Percentiles rank a stretch among this genome's conserved stretches.
phyloP scores from a whole-genome alignment of 2,329 filamentous ascomycete species.

The Dactylella cylindrospora region DNA sequence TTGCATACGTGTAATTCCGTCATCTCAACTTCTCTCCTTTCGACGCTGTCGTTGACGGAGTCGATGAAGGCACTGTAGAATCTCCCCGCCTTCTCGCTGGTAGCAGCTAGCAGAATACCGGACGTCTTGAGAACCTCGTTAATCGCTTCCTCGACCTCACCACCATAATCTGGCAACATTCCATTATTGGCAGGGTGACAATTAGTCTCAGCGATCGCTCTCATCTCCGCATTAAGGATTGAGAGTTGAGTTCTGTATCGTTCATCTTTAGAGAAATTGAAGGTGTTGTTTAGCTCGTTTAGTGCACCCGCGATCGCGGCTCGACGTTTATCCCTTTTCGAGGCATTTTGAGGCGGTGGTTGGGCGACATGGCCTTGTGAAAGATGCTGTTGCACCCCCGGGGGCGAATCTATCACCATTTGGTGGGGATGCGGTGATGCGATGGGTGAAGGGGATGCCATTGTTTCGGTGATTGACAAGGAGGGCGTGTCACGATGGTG shows the following conservation, averaged over 20 bases:
- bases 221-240: slow-evolving; percentile 41
- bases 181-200: slow-evolving; percentile 39
- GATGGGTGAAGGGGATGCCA: slow-evolving; percentile 39
- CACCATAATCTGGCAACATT: slow-evolving; percentile 41
- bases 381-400: slow-evolving; percentile 29
- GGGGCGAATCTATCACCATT: slow-evolving; percentile 41
- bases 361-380: slow-evolving; percentile 19
- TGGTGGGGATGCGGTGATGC: slow-evolving; percentile 37
- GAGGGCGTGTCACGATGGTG: neutral
- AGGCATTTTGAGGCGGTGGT: slow-evolving; percentile 21
- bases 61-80: slow-evolving; percentile 41
- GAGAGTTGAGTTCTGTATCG: slow-evolving; percentile 41
- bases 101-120: slow-evolving; percentile 25
- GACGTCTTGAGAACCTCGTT: slow-evolving; percentile 38
- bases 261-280: slow-evolving; percentile 36
- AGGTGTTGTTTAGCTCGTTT: slow-evolving; percentile 30
- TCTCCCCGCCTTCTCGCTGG: slow-evolving; percentile 27
- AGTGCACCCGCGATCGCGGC: slow-evolving; percentile 37
- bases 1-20: slow-evolving; percentile 32
- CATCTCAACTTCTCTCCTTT: slow-evolving; percentile 38
- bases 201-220: slow-evolving; percentile 40
- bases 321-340: slow-evolving; percentile 42
- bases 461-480: slow-evolving; percentile 30
- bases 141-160: slow-evolving; percentile 38
- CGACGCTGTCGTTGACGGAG: slow-evolving; percentile 31